Conservation (phyloP, 805 yeast species). For the Starmerella bacillaris region DNA sequence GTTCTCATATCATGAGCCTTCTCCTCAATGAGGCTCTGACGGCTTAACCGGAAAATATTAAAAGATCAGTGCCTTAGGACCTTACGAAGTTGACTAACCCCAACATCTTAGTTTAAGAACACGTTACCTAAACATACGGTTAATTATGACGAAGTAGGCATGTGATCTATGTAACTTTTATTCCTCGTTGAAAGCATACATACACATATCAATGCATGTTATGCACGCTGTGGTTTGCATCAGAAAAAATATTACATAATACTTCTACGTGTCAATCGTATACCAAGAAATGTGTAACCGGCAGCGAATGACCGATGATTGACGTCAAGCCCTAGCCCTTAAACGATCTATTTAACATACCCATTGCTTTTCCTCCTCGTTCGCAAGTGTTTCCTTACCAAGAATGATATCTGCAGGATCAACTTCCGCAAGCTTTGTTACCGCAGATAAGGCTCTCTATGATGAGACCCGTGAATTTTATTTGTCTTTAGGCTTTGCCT, state of each 20-base stretch:
- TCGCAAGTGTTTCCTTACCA: background rate
- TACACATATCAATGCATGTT: no score
- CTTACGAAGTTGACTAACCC: no score
- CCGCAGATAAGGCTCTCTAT: constrained; percentile 31
- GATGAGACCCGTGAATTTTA: constrained; percentile 40
- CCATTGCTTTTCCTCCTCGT: constrained; percentile 1
- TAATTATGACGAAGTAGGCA: no score
- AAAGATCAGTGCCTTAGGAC: no score
- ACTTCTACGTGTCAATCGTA: background rate
- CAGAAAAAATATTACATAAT: background rate
- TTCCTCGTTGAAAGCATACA: no score
- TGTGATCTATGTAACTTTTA: no score
- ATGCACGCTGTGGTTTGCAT: no score
- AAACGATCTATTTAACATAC: constrained; percentile 1
- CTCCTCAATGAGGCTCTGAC: no score
- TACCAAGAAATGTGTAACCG: background rate
- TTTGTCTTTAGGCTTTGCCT: constrained; percentile 27
- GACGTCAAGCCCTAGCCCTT: constrained; percentile 2
- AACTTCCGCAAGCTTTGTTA: constrained; percentile 37
- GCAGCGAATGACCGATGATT: background rate
- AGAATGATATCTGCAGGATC: constrained; percentile 34
- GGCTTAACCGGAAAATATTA: no score
- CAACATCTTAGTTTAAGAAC: no score
- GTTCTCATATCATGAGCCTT: no score
- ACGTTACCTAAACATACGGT: no score